Percentiles rank a stretch among this genome's conserved stretches.
Conservation (phyloP, 108 stramenopile species). For the Cyclotella kingstonii region DNA sequence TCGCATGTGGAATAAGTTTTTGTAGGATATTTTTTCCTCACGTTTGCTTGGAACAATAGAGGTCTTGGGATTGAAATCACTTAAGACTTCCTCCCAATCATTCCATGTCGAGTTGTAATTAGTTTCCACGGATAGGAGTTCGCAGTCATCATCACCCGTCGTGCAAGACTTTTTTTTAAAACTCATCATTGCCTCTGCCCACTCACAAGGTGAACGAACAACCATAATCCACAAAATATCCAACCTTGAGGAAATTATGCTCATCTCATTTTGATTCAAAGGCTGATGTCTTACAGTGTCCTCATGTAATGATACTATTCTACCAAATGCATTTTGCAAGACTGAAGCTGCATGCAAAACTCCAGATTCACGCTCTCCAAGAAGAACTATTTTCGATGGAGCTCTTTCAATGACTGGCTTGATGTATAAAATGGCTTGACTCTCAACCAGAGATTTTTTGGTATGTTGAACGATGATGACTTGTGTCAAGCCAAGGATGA, state of each 20-base stretch:
- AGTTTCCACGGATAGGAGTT: slow-evolving; percentile 2
- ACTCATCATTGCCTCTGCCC: slow-evolving; percentile 42
- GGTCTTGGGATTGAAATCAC: slow-evolving; percentile 1
- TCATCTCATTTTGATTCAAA: slow-evolving; percentile 17
- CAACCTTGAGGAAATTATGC: slow-evolving; percentile 10
- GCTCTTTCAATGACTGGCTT: slow-evolving; percentile 3
- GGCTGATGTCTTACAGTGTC: slow-evolving; percentile 1
- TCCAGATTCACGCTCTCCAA: slow-evolving; percentile 34
- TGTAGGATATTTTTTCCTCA: slow-evolving; percentile 1
- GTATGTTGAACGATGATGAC: slow-evolving; percentile 9
- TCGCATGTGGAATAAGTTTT: slow-evolving; percentile 39
- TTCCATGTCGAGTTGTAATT: slow-evolving; percentile 25
- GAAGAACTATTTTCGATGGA: slow-evolving; percentile 26
- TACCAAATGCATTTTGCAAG: slow-evolving; percentile 24
- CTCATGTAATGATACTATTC: neutral
- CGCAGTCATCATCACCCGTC: slow-evolving; percentile 9
- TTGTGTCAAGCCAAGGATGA: slow-evolving; percentile 11
- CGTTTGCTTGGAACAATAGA: slow-evolving; percentile 1
- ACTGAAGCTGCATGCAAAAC: slow-evolving; percentile 7
- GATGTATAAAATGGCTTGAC: too few species aligned
- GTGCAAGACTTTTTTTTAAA: slow-evolving; percentile 4
- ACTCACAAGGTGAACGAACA: slow-evolving; percentile 41
- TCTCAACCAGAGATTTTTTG: neutral
- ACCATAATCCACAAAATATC: slow-evolving; percentile 41
- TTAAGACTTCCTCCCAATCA: slow-evolving; percentile 9